Percentiles rank a stretch among this genome's conserved stretches.
These are phyloP conservation scores for Vicia villosa DNA, from an alignment of 306 rosid genomes.

Conservation along the genomic window DNA sequence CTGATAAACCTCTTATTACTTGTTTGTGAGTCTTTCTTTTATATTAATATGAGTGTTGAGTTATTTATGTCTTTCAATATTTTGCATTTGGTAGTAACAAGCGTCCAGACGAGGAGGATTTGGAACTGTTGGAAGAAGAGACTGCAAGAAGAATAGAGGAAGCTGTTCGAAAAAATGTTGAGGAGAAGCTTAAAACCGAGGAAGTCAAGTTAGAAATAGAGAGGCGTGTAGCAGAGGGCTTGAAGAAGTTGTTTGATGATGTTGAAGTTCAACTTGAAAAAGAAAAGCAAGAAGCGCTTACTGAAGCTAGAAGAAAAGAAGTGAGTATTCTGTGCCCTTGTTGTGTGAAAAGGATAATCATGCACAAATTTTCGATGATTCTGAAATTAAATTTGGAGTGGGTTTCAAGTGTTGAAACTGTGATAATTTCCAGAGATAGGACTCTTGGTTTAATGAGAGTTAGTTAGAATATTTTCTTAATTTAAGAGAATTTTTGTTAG, in stretches of 20 bases:
- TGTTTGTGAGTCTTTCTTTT: conserved; percentile 23
- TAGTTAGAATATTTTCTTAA: no score
- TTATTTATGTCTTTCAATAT: conserved; percentile 33
- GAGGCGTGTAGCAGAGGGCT: conserved; percentile 75
- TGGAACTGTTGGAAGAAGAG: conserved; percentile 77
- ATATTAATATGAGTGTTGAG: not conserved
- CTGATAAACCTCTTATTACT: no score
- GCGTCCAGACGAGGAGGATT: conserved; percentile 61
- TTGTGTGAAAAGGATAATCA: not conserved
- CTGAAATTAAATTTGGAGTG: conserved; percentile 2
- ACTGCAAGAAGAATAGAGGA: conserved; percentile 80
- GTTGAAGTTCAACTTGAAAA: conserved; percentile 79
- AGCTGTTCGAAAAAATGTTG: conserved; percentile 70
- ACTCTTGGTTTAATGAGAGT: no score
- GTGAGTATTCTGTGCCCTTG: conserved; percentile 47
- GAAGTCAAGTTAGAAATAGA: conserved; percentile 64
- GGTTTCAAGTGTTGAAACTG: not conserved
- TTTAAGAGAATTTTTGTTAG: no score
- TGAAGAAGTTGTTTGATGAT: conserved; percentile 65
- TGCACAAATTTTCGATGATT: not conserved
- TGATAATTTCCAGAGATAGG: not conserved
- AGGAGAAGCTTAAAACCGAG: conserved; percentile 72
- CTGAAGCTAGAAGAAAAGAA: conserved; percentile 86
- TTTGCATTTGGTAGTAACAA: conserved; percentile 48
- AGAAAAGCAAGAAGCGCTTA: conserved; percentile 85